These are phyloP conservation scores for Eucalyptus regnans DNA, from an alignment of 345 rosid genomes.

Conservation along the genomic window DNA sequence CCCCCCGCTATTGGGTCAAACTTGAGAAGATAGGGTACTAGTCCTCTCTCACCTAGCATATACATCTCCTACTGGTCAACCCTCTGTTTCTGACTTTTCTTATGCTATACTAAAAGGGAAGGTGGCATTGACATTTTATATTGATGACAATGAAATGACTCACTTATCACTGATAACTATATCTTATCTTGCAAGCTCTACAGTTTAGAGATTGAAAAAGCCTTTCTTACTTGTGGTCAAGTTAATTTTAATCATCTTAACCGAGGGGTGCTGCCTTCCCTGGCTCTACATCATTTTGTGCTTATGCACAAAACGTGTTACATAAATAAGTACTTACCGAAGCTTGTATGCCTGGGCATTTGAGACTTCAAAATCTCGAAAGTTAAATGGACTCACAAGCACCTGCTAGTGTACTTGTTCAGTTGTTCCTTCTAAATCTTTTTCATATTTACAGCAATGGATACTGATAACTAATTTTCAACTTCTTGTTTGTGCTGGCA, in stretches of 20 bases:
- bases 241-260: background rate
- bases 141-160: background rate
- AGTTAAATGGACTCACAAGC: background rate
- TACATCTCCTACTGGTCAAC: too few species aligned
- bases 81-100: too few species aligned
- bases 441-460: background rate
- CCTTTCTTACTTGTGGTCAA: background rate
- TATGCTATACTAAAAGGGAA: too few species aligned
- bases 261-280: background rate
- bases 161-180: background rate
- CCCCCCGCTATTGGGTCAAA: too few species aligned
- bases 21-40: too few species aligned
- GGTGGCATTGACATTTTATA: background rate
- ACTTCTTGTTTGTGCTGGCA: background rate
- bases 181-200: background rate
- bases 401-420: background rate
- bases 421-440: background rate
- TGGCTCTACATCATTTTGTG: background rate
- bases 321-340: background rate
- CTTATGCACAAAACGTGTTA: background rate
- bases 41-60: too few species aligned
- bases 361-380: too few species aligned
- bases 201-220: background rate
- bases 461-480: background rate
- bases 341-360: background rate